phyloP scores from a whole-genome alignment of 208 protist species.

The Leishmania amazonensis region DNA sequence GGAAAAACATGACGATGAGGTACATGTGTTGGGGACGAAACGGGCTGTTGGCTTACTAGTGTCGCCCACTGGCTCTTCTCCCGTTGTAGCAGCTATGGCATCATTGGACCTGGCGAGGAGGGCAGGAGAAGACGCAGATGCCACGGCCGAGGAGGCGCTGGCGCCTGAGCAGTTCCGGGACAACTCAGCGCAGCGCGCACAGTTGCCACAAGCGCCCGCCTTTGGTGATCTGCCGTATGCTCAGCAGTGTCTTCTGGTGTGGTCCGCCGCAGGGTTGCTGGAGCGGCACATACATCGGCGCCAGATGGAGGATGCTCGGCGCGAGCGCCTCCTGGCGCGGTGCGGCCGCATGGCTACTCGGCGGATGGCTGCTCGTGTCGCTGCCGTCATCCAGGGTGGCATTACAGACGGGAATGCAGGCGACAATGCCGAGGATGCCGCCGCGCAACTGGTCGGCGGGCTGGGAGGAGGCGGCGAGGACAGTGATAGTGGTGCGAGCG shows the following conservation, averaged over 20 bases:
- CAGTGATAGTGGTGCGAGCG: not conserved
- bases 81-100: too few species aligned
- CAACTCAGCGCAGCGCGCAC: constrained; percentile 1
- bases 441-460: not conserved
- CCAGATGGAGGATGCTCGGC: constrained; percentile 14
- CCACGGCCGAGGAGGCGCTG: not conserved
- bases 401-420: not conserved
- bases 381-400: constrained; percentile 21
- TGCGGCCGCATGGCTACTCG: constrained; percentile 44
- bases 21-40: not conserved
- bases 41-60: not conserved
- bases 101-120: not conserved
- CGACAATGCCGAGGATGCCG: constrained; percentile 4
- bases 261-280: constrained; percentile 60
- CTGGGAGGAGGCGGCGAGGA: not conserved
- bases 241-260: constrained; percentile 77
- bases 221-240: constrained; percentile 62
- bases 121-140: not conserved
- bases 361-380: constrained; percentile 38
- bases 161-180: not conserved
- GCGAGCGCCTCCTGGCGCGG: constrained; percentile 20
- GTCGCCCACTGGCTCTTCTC: not conserved
- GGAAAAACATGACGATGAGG: not conserved
- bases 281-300: constrained; percentile 22
- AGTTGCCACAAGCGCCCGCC: not conserved